Percentiles rank a stretch among this genome's conserved stretches.
phyloP scores from a whole-genome alignment of 2,329 filamentous ascomycete genomes.

The Amauroascus niger region DNA sequence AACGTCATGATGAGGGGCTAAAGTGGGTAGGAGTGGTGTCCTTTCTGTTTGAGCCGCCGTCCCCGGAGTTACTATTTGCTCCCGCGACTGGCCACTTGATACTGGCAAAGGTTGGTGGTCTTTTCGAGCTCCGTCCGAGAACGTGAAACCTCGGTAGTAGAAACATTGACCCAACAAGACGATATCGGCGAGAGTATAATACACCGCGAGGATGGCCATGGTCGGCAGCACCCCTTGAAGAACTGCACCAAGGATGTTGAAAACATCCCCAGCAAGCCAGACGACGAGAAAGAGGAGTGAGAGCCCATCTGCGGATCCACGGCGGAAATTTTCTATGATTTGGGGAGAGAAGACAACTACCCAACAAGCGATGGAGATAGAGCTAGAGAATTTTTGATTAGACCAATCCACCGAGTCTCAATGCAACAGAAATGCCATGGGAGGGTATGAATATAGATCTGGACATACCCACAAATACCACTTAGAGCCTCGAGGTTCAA shows the following conservation, averaged over 20 bases:
- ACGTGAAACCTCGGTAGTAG: conserved; percentile 76
- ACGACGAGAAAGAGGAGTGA: conserved; percentile 86
- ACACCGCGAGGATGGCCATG: conserved; percentile 90
- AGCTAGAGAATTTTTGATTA: conserved; percentile 42
- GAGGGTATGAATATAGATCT: neutral
- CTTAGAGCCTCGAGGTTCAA: conserved; percentile 84
- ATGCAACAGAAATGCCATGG: too few species aligned
- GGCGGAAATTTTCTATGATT: conserved; percentile 87
- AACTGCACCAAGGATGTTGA: conserved; percentile 90
- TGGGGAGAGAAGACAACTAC: conserved; percentile 96
- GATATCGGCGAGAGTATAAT: conserved; percentile 86
- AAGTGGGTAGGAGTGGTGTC: conserved; percentile 18
- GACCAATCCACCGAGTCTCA: neutral
- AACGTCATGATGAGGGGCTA: neutral
- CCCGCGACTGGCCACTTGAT: neutral
- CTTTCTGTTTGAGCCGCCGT: conserved; percentile 17
- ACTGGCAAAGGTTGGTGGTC: neutral
- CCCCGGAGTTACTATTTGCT: neutral
- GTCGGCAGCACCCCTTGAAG: conserved; percentile 86
- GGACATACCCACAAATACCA: conserved; percentile 70
- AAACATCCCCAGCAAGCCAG: conserved; percentile 90
- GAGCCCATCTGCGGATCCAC: conserved; percentile 74
- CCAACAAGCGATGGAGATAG: conserved; percentile 95
- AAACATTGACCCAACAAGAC: conserved; percentile 84
- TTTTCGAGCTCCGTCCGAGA: conserved; percentile 21